Evolutionary conservation across 805 yeast genomes (phyloP), one percentile per base, ranked within the genome.

Genomic region (Metschnikowia lunata): DNA sequence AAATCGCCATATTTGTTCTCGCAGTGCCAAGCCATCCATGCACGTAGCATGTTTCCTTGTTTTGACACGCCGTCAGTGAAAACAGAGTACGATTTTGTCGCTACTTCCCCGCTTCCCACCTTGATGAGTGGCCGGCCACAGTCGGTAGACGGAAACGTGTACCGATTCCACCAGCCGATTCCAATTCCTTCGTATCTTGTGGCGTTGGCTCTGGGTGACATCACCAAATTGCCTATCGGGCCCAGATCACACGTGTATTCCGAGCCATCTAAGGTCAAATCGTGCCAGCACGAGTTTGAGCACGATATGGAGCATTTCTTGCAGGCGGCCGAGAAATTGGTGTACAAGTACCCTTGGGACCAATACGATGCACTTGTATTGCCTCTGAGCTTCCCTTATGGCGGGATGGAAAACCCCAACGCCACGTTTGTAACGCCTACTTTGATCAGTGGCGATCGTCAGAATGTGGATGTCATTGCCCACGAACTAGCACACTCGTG

Each of bases 351-450:
- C 63, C 93, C 87, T 58, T 89, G 96, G 96, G 75, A 78, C 45
- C 81, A 80, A 32, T 89, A 84, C 62, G 90, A 88, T 58, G 85
- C 88, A 28, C 71, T 89, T 34, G 81, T 89, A 29, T 77, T 88
- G 51, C 96, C 95, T 2, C 76, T 82, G 43, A 78, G 80, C 7
- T 76, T 79, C 66, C 95, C 96, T 3, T 89, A 86, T 57, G 96
- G 96, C 50, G 97, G 97, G 43, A 89, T 89, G 96, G 96, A 89
- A 67, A 87, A 88, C 59, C 95, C 96, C 48, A 88, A 88, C 59
- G 80, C 88, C 63, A 88, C 96, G 0, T 88, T 88, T 65, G 90
- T 89, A 8, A 88, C 96, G 0, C 96, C 96, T 37, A 88, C 97
- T 1, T 71, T 89, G 49, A 78, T 89, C 35, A 78, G 90, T 12